Conservation (phyloP, 495 filamentous ascomycete genomes). For the Cudoniella acicularis region DNA sequence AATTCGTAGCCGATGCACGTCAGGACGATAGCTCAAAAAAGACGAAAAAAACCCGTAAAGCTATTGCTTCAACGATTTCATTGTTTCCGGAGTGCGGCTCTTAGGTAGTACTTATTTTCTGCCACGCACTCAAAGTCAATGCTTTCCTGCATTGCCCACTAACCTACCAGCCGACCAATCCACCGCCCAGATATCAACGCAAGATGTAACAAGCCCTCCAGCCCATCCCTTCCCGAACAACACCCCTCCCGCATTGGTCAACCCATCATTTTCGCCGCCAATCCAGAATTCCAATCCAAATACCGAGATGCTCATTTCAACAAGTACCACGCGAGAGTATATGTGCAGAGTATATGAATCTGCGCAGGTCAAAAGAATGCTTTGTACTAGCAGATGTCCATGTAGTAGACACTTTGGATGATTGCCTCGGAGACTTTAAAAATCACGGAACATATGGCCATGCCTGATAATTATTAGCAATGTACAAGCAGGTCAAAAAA, state of each 20-base stretch:
- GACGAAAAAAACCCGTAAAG: no score
- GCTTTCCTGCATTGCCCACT: neutral
- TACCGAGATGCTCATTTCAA: neutral
- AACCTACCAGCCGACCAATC: neutral
- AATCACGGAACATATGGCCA: slow-evolving; percentile 70
- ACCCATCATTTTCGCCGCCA: slow-evolving; percentile 9
- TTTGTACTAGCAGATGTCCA: neutral
- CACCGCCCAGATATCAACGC: neutral
- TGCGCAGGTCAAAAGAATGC: neutral
- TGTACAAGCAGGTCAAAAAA: neutral
- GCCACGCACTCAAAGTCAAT: neutral
- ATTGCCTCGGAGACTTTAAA: slow-evolving; percentile 41
- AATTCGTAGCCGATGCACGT: no score
- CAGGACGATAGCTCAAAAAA: no score
- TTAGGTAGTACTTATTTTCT: neutral
- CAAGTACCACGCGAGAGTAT: neutral
- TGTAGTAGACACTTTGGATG: neutral
- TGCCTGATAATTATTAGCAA: slow-evolving; percentile 46
- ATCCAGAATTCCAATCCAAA: neutral
- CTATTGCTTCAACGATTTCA: neutral
- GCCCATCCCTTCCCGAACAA: neutral
- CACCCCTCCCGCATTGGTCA: neutral
- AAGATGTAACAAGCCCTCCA: neutral
- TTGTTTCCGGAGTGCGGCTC: neutral
- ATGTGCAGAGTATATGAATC: neutral